A percentile compares a stretch with the other conserved stretches of the same genome.
Evolutionary conservation across 148 eudicot species (phyloP).

Genomic region (Silene latifolia): DNA sequence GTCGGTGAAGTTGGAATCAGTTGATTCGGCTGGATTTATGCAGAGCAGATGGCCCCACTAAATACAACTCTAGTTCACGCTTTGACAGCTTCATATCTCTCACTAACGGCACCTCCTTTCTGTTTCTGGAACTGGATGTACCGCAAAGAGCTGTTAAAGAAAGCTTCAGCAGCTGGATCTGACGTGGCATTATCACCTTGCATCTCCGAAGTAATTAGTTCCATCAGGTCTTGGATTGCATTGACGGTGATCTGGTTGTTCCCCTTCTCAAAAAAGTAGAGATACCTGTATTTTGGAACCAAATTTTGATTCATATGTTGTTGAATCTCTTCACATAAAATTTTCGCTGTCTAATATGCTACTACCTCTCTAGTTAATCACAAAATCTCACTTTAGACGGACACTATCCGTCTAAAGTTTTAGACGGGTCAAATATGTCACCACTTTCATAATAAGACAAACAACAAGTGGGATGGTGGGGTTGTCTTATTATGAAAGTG

Average conservation of each 20-base stretch:
- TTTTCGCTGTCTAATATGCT: background rate
- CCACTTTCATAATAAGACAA: too few species aligned
- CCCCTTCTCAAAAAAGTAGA: conserved; percentile 95
- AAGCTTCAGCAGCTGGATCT: conserved; percentile 91
- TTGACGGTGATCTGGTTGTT: conserved; percentile 70
- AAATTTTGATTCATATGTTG: background rate
- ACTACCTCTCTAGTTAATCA: too few species aligned
- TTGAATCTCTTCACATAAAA: background rate
- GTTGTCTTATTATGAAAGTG: too few species aligned
- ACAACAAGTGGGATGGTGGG: too few species aligned
- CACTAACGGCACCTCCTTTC: conserved; percentile 89
- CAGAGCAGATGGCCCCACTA: conserved; percentile 2
- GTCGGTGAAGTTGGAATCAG: conserved; percentile 6
- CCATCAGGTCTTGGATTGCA: conserved; percentile 76
- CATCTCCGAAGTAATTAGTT: conserved; percentile 80
- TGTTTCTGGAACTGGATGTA: conserved; percentile 95
- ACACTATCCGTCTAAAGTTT: too few species aligned
- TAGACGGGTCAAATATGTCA: too few species aligned
- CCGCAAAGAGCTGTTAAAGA: conserved; percentile 78
- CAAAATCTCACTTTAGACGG: too few species aligned
- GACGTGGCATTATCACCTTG: conserved; percentile 55
- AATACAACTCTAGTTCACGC: conserved; percentile 26
- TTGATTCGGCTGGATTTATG: conserved; percentile 1
- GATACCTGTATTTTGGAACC: conserved; percentile 55
- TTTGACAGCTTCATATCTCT: conserved; percentile 69